These are phyloP conservation scores for Psilocybe cubensis DNA, from an alignment of 768 basidiomycete species.

Conservation along the genomic window DNA sequence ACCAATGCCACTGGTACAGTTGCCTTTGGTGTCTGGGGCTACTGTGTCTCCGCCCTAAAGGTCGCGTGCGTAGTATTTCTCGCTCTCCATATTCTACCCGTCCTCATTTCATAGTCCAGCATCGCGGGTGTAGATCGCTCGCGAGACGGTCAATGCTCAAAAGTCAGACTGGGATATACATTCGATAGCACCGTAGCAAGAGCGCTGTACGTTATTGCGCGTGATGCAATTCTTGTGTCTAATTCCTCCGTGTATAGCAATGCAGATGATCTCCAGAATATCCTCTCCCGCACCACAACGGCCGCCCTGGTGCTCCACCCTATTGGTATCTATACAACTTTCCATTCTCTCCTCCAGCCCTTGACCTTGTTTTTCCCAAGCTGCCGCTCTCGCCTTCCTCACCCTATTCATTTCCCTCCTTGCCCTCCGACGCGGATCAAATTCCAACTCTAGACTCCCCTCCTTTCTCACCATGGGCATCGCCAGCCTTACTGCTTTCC, in stretches of 20 bases:
- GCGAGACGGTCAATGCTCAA: conserved; percentile 47
- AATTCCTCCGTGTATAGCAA: conserved; percentile 28
- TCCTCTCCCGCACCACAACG: conserved; percentile 48
- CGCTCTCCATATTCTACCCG: neutral
- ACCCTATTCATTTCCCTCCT: conserved; percentile 52
- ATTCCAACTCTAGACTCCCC: conserved; percentile 38
- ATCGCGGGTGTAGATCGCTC: conserved; percentile 43
- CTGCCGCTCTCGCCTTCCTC: conserved; percentile 52
- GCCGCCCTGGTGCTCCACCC: conserved; percentile 58
- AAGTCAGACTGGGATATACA: conserved; percentile 53
- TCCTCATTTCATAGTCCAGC: conserved; percentile 31
- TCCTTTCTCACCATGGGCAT: conserved; percentile 41
- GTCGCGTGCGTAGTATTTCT: conserved; percentile 39
- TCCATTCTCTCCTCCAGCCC: conserved; percentile 3
- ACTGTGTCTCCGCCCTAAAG: conserved; percentile 53
- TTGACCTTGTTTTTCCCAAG: conserved; percentile 29
- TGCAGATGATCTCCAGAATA: conserved; percentile 36
- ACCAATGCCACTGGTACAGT: conserved; percentile 40
- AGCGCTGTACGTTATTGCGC: conserved; percentile 39
- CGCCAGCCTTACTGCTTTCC: conserved; percentile 42
- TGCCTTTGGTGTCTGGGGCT: conserved; percentile 67
- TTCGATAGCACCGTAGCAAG: conserved; percentile 53
- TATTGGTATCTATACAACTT: conserved; percentile 40
- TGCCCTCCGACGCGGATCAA: conserved; percentile 42
- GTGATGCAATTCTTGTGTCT: conserved; percentile 16